Conservation (phyloP, 164 flowering plant species). For the Magnolia kwangsiensis region DNA sequence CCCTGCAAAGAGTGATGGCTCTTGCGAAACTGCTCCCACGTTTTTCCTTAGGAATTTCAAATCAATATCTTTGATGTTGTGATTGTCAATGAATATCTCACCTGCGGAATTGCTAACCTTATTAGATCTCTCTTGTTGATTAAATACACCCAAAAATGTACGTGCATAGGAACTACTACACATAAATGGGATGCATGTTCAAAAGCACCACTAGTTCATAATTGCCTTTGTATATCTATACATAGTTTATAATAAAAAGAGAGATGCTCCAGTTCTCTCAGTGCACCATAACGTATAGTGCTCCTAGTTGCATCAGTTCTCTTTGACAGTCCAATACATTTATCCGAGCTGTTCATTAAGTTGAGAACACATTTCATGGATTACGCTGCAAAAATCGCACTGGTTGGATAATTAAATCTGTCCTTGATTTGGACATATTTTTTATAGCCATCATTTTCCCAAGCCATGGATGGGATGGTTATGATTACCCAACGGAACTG, state of each 20-base stretch:
- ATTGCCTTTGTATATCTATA: neutral
- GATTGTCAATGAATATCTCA: slow-evolving; percentile 47
- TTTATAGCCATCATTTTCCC: too few species aligned
- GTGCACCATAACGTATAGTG: too few species aligned
- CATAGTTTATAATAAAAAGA: neutral
- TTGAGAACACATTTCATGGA: neutral
- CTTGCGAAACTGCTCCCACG: slow-evolving; percentile 65
- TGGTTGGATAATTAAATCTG: neutral
- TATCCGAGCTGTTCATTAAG: neutral
- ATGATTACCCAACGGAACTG: too few species aligned
- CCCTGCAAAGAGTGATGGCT: slow-evolving; percentile 63
- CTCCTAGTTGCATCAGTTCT: too few species aligned
- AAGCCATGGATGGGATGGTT: too few species aligned
- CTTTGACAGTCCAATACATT: too few species aligned
- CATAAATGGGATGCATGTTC: neutral
- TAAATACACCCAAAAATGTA: neutral
- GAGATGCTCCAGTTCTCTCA: too few species aligned
- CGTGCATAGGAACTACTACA: too few species aligned
- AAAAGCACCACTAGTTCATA: neutral
- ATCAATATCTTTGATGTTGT: slow-evolving; percentile 56
- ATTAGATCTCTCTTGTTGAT: neutral
- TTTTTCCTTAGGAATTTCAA: slow-evolving; percentile 52
- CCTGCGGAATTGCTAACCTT: slow-evolving; percentile 30
- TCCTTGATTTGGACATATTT: too few species aligned
- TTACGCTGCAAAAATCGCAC: neutral